Evolutionary conservation across 306 rosid genomes (phyloP), one percentile per base, ranked within the genome.

Genomic region (Erythrophleum fordii): DNA sequence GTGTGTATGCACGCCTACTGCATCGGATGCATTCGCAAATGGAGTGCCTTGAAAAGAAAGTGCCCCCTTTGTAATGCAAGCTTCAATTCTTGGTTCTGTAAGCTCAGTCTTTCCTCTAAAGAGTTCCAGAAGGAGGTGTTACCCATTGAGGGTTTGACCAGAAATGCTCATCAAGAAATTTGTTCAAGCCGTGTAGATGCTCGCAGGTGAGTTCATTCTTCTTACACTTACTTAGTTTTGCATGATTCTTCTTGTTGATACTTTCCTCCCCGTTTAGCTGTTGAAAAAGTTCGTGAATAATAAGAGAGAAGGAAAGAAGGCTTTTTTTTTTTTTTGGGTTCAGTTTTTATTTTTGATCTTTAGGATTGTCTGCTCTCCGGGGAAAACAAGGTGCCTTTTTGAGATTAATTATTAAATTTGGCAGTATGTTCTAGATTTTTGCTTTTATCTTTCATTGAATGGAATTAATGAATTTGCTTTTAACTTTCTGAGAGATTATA

Each of bases 61-160:
- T 89, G 92, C 84, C 95, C 95, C 28, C 91, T 89, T 67, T 91
- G 95, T 59, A 91, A 87, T 77, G 76, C 86, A n/a, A 69, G 53
- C 37, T 91, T 87, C 80, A 78, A 80, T 8, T 83, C 90, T 13
- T 88, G 92, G 92, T 76, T 91, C 82, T 81, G 69, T 49, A 42
- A 46, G 0, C 75, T 88, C 79, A 77, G 67, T 44, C 77, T 83
- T 34, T 87, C 88, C 35, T 67, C 87, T 46, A 62, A 53, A 72
- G 41, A 23, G 16, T 90, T 86, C 76, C 83, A n/a, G 52, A 82
- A 70, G 17, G 81, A 85, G 73, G 70, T 69, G 1, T 78, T 91
- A 1, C 79, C 84, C 3, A 14, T 81, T 39, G 61, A 60, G 64
- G 69, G 7, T 73, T 17, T 3, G 39, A 7, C 17, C 31, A 11